phyloP scores from a whole-genome alignment of 148 eudicot species.

The Vaccinium corymbosum region DNA sequence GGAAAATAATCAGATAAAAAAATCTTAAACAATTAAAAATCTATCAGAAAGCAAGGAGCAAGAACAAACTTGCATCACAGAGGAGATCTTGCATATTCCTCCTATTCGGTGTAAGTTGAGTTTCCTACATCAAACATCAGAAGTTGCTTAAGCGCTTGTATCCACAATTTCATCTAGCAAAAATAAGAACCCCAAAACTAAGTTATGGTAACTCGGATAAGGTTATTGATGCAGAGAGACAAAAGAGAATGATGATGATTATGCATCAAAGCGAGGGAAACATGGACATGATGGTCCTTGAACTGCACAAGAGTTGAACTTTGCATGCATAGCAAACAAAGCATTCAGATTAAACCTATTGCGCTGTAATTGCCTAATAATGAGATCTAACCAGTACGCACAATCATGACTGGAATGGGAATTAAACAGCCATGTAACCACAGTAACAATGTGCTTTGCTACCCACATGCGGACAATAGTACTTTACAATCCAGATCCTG shows the following conservation, averaged over 20 bases:
- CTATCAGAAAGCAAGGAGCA: slow-evolving; percentile 17
- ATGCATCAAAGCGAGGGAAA: not conserved
- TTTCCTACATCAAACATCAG: slow-evolving; percentile 59
- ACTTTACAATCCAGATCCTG: not conserved
- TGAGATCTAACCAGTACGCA: not conserved
- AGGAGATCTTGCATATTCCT: slow-evolving; percentile 98
- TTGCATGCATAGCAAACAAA: not conserved
- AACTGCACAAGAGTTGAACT: not conserved
- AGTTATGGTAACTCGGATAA: not conserved
- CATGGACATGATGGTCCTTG: not conserved
- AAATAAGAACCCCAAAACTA: not conserved
- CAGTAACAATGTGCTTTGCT: not conserved
- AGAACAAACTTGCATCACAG: slow-evolving; percentile 81
- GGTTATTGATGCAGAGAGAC: not conserved
- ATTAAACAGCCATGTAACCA: not conserved
- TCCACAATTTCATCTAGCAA: not conserved
- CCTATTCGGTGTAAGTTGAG: slow-evolving; percentile 80
- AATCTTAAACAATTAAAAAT: not conserved
- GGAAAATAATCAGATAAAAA: not conserved
- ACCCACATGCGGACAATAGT: not conserved
- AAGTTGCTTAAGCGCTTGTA: not conserved
- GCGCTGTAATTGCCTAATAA: not conserved
- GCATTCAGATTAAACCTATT: not conserved
- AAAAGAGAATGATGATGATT: not conserved
- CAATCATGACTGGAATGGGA: not conserved